phyloP scores from a whole-genome alignment of 2,329 filamentous ascomycete genomes.

The Calonectria leucothoes region DNA sequence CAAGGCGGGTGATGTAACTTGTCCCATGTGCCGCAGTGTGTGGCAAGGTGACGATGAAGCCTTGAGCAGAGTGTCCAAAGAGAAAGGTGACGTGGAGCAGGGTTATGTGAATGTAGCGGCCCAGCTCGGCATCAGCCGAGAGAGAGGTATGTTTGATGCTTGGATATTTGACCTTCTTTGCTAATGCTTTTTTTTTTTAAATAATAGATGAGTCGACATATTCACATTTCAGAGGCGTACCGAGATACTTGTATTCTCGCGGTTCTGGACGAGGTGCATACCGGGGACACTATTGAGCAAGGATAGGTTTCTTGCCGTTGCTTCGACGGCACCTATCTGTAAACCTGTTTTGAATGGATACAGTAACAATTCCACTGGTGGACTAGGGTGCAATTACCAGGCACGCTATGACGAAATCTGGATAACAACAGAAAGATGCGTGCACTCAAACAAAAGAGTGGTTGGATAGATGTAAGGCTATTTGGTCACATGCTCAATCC shows the following conservation, averaged over 20 bases:
- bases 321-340: neutral
- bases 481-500: neutral
- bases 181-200: constrained; percentile 26
- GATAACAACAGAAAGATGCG: too few species aligned
- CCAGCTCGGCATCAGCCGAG: constrained; percentile 67
- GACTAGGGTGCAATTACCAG: neutral
- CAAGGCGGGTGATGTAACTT: constrained; percentile 61
- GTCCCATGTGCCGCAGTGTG: constrained; percentile 69
- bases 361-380: neutral
- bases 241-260: neutral
- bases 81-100: constrained; percentile 55
- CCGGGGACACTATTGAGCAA: neutral
- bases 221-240: constrained; percentile 15
- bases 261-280: neutral
- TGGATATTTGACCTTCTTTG: neutral
- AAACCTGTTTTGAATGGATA: neutral
- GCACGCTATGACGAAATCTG: too few species aligned
- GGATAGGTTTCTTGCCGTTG: neutral
- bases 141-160: constrained; percentile 56
- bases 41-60: constrained; percentile 62
- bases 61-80: constrained; percentile 57
- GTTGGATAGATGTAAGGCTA: neutral
- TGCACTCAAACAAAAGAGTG: neutral
- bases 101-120: constrained; percentile 73
- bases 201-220: constrained; percentile 24